These are phyloP conservation scores for Penicillium chermesinum DNA, from an alignment of 495 filamentous ascomycete genomes.

Conservation along the genomic window DNA sequence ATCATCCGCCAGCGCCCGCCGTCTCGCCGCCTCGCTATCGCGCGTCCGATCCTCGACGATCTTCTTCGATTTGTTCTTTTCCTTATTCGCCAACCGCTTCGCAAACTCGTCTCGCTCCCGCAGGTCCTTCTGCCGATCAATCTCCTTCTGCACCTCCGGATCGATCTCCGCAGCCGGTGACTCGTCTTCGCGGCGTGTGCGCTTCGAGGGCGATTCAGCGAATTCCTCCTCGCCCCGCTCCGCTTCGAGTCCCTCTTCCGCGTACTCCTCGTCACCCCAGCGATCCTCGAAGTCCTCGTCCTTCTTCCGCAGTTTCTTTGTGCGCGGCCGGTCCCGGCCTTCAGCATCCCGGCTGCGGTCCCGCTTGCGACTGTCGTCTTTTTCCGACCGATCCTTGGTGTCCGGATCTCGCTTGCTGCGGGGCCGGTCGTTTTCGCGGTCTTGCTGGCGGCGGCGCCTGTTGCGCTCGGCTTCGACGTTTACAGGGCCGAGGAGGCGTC, in stretches of 20 bases:
- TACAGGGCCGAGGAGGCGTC: slow-evolving; percentile 39
- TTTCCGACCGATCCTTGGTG: slow-evolving; percentile 24
- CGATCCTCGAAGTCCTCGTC: slow-evolving; percentile 64
- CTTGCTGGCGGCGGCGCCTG: slow-evolving; percentile 40
- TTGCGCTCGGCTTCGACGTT: slow-evolving; percentile 49
- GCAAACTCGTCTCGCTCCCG: slow-evolving; percentile 72
- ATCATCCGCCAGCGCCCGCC: slow-evolving; percentile 62
- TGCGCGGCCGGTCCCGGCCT: slow-evolving; percentile 43
- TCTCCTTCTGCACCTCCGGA: slow-evolving; percentile 52
- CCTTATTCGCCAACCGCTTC: slow-evolving; percentile 63
- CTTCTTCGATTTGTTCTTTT: slow-evolving; percentile 68
- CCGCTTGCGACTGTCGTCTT: slow-evolving; percentile 38
- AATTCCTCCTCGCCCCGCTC: slow-evolving; percentile 46
- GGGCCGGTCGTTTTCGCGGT: slow-evolving; percentile 34
- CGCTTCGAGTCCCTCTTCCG: slow-evolving; percentile 35
- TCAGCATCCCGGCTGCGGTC: slow-evolving; percentile 40
- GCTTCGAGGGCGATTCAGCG: slow-evolving; percentile 53
- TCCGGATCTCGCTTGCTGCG: slow-evolving; percentile 15
- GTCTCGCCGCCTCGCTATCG: slow-evolving; percentile 51
- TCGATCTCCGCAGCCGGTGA: slow-evolving; percentile 50
- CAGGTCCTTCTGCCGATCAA: slow-evolving; percentile 56
- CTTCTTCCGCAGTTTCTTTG: slow-evolving; percentile 50
- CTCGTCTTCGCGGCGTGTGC: slow-evolving; percentile 51
- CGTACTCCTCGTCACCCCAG: slow-evolving; percentile 73
- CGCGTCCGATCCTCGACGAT: slow-evolving; percentile 62